Conservation (phyloP, 2,329 filamentous ascomycete species). For the Monosporascus cannonballus region DNA sequence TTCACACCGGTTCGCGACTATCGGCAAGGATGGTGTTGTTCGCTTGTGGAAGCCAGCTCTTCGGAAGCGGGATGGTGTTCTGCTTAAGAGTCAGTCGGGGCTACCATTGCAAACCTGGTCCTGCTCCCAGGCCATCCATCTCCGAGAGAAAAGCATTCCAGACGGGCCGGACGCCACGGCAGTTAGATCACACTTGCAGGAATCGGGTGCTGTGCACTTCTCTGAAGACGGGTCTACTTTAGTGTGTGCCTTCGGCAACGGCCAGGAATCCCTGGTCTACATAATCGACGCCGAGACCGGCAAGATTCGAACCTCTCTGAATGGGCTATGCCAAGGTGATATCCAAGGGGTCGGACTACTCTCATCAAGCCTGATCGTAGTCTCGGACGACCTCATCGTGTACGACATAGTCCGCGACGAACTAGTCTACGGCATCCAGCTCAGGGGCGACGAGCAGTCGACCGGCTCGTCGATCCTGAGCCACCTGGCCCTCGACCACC, state of each 20-base stretch:
- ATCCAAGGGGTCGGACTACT: slow-evolving; percentile 66
- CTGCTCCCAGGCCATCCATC: slow-evolving; percentile 53
- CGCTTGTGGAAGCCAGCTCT: slow-evolving; percentile 76
- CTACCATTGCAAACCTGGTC: slow-evolving; percentile 68
- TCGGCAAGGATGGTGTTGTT: slow-evolving; percentile 74
- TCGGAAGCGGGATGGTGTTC: slow-evolving; percentile 61
- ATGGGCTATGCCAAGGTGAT: slow-evolving; percentile 59
- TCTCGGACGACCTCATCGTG: slow-evolving; percentile 68
- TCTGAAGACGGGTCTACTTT: slow-evolving; percentile 80
- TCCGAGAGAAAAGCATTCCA: slow-evolving; percentile 36
- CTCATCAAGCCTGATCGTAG: slow-evolving; percentile 65
- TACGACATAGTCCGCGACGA: slow-evolving; percentile 81
- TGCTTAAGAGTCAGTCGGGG: slow-evolving; percentile 51
- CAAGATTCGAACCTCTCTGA: slow-evolving; percentile 58
- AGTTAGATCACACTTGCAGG: slow-evolving; percentile 22
- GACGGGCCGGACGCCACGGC: slow-evolving; percentile 26
- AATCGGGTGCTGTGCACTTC: slow-evolving; percentile 65
- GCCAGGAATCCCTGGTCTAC: slow-evolving; percentile 58
- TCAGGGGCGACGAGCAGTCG: slow-evolving; percentile 36
- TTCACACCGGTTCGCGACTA: slow-evolving; percentile 69
- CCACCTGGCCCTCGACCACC: slow-evolving; percentile 66
- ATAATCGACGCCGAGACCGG: slow-evolving; percentile 71
- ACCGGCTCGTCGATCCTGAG: slow-evolving; percentile 38
- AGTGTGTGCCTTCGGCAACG: slow-evolving; percentile 57
- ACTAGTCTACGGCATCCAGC: slow-evolving; percentile 58